Base-by-base conservation (phyloP, 768 basidiomycete genomes). In the Lentinula detonsa region DNA sequence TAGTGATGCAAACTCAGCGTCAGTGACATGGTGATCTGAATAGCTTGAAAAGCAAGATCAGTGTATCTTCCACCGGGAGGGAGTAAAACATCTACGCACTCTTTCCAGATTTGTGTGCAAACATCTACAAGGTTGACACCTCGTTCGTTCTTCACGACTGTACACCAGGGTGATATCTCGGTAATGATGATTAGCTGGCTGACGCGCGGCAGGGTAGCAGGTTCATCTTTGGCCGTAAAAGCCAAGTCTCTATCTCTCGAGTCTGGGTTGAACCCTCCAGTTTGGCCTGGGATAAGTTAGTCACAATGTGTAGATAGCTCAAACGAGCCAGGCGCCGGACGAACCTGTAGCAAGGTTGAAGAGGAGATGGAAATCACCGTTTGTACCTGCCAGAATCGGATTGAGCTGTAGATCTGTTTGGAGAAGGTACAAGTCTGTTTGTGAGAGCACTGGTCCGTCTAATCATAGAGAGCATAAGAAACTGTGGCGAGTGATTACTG, bases 341-440 rank as follows among this genome's bases (percentile, higher is more conserved):
- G 60, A 61, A 88, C 90, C 91, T 23, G 81, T 85, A 5, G 82
- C 75, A 4, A 93, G 72, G 67, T 88, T 87, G 75, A 93, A 90
- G 51, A 86, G 79, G 15, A 93, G 82, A 63, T 85, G 85, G 72
- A 89, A 87, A 11, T 67, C 68, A 6, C 57, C 63, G 63, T 74
- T 69, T 31, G 75, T 72, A 65, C 81, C 80, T 40, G 78, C 76
- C 11, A 94, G 80, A 69, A 92, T 85, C 4, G 91, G 91, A 66
- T 94, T 79, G 35, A 93, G 69, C 66, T 89, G 83, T 2, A 93
- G 78, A 15, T 86, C 82, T 4, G 84, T 81, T 48, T 82, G 78
- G 59, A 94, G 81, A 3, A 93, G 81, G 71, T 91, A 94, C 13
- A 94, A 78, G 68, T 93, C 91, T 0, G 90, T 91, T 67, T 89